Conservation (phyloP, 345 rosid genomes). For the Salix caprea region DNA sequence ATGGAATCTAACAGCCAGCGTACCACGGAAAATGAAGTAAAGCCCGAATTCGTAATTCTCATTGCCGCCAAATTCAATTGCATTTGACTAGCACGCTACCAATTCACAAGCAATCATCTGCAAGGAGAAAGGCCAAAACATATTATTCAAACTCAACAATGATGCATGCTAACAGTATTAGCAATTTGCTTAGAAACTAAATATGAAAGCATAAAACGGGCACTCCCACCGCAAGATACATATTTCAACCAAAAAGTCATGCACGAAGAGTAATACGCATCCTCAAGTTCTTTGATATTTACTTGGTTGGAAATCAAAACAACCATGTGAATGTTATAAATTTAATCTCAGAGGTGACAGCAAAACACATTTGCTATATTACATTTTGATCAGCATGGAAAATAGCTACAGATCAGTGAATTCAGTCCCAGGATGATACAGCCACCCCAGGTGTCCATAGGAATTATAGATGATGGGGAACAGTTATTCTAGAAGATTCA, state of each 20-base stretch:
- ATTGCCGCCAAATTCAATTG: neutral
- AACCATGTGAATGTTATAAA: neutral
- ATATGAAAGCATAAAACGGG: neutral
- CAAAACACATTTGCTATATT: neutral
- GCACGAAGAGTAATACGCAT: no score
- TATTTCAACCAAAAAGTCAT: no score
- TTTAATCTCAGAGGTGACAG: neutral
- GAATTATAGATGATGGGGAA: neutral
- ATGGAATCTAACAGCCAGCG: neutral
- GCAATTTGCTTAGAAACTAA: neutral
- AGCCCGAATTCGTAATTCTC: neutral
- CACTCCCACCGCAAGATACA: neutral
- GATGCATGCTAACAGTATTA: neutral
- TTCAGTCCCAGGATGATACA: no score
- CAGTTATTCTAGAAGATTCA: neutral
- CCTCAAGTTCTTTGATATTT: neutral
- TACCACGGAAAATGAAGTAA: neutral
- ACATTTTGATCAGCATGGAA: neutral
- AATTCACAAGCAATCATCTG: neutral
- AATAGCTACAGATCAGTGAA: neutral
- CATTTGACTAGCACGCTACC: neutral
- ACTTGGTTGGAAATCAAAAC: neutral
- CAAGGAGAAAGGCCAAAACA: neutral
- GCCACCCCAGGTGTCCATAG: neutral
- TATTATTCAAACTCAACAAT: neutral